Evolutionary conservation across 192 early-diverging fungal species (phyloP).

Genomic region (Cladochytrium replicatum): DNA sequence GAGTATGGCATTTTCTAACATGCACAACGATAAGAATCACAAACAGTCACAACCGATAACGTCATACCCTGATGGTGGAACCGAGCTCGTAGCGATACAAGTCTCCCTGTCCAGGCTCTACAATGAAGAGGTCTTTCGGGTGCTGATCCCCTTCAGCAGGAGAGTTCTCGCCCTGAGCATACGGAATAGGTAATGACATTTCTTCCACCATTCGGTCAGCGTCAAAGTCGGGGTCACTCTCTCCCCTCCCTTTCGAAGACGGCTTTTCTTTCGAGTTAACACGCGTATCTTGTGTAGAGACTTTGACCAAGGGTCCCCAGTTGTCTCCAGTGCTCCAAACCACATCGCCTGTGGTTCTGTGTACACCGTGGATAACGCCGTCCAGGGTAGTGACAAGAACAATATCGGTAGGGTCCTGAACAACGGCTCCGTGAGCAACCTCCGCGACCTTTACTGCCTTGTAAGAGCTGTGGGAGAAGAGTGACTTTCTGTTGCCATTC

Average conservation of each 20-base stretch:
- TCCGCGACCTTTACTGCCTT: too few relatives aligned
- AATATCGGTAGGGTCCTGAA: conserved; percentile 26
- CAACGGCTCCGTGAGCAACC: too few relatives aligned
- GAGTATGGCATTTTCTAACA: conserved; percentile 52
- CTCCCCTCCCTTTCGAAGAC: conserved; percentile 1
- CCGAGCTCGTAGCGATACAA: conserved; percentile 51
- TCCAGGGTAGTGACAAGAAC: conserved; percentile 65
- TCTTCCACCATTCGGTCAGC: too few relatives aligned
- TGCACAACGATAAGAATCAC: not conserved
- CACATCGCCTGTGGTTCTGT: conserved; percentile 38
- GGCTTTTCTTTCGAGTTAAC: not conserved
- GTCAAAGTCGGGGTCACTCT: too few relatives aligned
- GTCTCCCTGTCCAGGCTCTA: conserved; percentile 62
- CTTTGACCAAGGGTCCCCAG: conserved; percentile 32
- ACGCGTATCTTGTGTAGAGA: too few relatives aligned
- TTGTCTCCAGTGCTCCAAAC: conserved; percentile 46
- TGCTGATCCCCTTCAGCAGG: too few relatives aligned
- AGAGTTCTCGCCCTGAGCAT: not conserved
- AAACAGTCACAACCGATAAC: not conserved
- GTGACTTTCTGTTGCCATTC: too few relatives aligned
- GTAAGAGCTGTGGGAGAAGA: too few relatives aligned
- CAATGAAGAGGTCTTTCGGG: conserved; percentile 55
- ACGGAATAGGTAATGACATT: not conserved
- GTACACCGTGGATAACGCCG: conserved; percentile 59
- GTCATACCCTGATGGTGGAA: conserved; percentile 44